Conservation (phyloP, 352 stramenopile species). For the Thalassiosira delicatula region DNA sequence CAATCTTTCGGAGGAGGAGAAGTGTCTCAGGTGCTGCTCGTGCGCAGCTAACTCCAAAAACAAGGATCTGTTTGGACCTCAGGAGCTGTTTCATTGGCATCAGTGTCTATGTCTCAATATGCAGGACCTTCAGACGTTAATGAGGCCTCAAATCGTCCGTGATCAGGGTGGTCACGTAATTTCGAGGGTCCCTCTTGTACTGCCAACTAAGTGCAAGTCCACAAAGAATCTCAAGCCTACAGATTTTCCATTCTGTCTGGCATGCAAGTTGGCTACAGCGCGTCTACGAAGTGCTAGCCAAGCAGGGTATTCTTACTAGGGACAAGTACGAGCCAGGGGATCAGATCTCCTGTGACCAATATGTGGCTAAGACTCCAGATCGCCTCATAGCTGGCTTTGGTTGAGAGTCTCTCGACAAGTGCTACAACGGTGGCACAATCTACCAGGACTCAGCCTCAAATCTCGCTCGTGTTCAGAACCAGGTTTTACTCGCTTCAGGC, state of each 20-base stretch:
- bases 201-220: no score
- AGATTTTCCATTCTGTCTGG: background rate
- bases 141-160: constrained; percentile 4
- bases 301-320: background rate
- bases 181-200: no score
- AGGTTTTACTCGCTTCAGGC: constrained; percentile 8
- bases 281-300: background rate
- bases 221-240: background rate
- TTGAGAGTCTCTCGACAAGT: constrained; percentile 39
- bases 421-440: constrained; percentile 15
- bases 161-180: no score
- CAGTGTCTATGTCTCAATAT: constrained; percentile 33
- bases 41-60: constrained; percentile 47
- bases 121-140: constrained; percentile 31
- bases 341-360: constrained; percentile 55
- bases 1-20: no score
- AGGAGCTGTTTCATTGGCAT: constrained; percentile 62
- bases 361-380: constrained; percentile 22
- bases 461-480: background rate
- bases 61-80: constrained; percentile 51
- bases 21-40: no score
- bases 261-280: background rate
- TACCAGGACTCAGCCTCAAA: background rate
- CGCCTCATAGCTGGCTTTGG: constrained; percentile 43
- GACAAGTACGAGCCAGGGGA: constrained; percentile 38